A percentile compares a stretch with the other conserved stretches of the same genome.
Conservation (phyloP, 2,329 filamentous ascomycete species). For the Monosporascus sp. region DNA sequence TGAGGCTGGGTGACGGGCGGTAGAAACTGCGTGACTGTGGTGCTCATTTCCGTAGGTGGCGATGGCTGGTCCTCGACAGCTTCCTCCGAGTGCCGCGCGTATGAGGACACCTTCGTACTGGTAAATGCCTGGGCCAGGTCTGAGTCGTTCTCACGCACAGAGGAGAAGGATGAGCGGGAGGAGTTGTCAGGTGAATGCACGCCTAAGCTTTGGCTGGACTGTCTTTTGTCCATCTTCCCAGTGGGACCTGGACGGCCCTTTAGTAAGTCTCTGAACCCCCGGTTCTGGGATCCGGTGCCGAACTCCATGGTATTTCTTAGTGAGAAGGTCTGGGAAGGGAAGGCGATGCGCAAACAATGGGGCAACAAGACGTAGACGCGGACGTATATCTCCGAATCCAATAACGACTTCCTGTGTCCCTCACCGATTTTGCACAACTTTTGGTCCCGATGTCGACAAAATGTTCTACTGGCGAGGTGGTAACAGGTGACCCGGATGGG, state of each 20-base stretch:
- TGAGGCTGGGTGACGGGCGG: slow-evolving; percentile 50
- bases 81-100: slow-evolving; percentile 39
- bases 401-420: neutral
- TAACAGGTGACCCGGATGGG: slow-evolving; percentile 10
- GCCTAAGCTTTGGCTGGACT: neutral
- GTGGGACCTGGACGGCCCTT: neutral
- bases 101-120: slow-evolving; percentile 57
- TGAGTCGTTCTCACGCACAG: slow-evolving; percentile 55
- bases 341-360: neutral
- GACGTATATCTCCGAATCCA: neutral
- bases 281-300: neutral
- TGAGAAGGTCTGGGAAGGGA: neutral
- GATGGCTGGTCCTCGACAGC: slow-evolving; percentile 47
- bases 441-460: neutral
- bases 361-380: neutral
- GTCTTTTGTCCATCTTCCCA: neutral
- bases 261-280: neutral
- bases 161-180: slow-evolving; percentile 55
- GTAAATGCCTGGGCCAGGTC: slow-evolving; percentile 59
- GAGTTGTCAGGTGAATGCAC: slow-evolving; percentile 29
- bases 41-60: slow-evolving; percentile 32
- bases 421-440: neutral
- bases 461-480: neutral
- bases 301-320: neutral
- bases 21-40: slow-evolving; percentile 41